These are phyloP conservation scores for Endocarpon pusillum DNA, from an alignment of 495 filamentous ascomycete genomes.

Conservation along the genomic window DNA sequence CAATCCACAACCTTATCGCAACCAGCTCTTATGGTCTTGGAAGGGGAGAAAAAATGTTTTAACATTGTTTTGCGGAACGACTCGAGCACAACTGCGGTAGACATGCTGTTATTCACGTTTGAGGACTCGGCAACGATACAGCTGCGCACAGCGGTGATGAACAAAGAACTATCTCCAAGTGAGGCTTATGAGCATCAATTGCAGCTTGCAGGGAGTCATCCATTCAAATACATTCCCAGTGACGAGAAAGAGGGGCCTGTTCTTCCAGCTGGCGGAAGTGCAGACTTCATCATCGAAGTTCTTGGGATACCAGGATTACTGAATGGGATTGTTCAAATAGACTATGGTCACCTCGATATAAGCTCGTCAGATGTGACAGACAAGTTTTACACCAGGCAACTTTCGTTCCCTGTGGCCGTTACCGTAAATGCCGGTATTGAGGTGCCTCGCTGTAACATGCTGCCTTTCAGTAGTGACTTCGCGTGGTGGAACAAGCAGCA, in stretches of 20 bases:
- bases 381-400: constrained; percentile 67
- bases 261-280: constrained; percentile 51
- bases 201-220: constrained; percentile 38
- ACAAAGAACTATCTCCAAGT: constrained; percentile 54
- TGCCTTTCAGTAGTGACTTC: constrained; percentile 47
- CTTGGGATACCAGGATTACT: constrained; percentile 72
- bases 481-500: constrained; percentile 27
- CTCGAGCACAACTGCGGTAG: constrained; percentile 59
- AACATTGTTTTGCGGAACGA: constrained; percentile 65
- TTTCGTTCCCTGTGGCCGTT: constrained; percentile 65
- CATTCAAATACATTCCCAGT: too few relatives aligned
- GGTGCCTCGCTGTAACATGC: constrained; percentile 56
- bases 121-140: constrained; percentile 70
- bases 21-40: constrained; percentile 76
- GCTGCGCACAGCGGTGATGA: constrained; percentile 54
- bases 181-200: constrained; percentile 78
- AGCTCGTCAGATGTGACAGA: constrained; percentile 45
- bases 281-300: constrained; percentile 67
- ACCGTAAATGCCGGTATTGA: constrained; percentile 87
- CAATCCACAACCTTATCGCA: constrained; percentile 65
- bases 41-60: constrained; percentile 67
- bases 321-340: constrained; percentile 63
- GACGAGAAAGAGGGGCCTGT: too few relatives aligned
- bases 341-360: constrained; percentile 58
- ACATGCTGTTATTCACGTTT: constrained; percentile 74